Base-by-base conservation (phyloP, 2,329 filamentous ascomycete species). In the Aspergillus persii region DNA sequence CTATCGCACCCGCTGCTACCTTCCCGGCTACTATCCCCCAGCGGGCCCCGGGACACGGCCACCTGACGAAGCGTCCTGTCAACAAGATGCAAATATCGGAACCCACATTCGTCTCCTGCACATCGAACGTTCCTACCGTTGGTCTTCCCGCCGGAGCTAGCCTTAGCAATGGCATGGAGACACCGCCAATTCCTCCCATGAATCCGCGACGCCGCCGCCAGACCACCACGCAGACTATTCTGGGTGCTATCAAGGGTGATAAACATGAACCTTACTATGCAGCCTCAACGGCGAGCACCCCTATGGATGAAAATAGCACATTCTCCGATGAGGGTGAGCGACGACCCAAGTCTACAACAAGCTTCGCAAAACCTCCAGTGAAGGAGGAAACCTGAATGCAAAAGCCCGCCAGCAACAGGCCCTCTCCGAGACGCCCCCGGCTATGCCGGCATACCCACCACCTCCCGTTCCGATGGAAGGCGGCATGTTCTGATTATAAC, bases 1-100 rank as follows among this genome's bases (percentile, higher is more conserved):
- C 79, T 4, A 70, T 74, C 23, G 68, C 72, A 15, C 63, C 75
- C 9, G 68, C 63, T 36, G 57, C 66, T n/a, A 61, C 68, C 9
- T 58, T 64, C 60, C 56, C 67, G 50, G 63, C 58, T 60, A 64
- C 66, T 61, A 58, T 46, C 58, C 63, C 71, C 26, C 69, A 71
- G 56, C 73, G 74, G 62, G 66, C 69, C 11, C 63, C 70, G 30
- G 67, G 69, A 7, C 63, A 69, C 33, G 61, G 61, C 56, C 62
- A 68, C 56, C 70, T 76, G 5, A 80, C 84, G 41, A 88, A 87
- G 75, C 82, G 83, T 66, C 79, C 81, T 0, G 78, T 88, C 51
- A 82, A 82, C 62, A 89, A 89, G 71, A 76, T 79, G 11, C 81
- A 84, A 58, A 89, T 89, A 53, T 87, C 84, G 2, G 86, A 88